These are phyloP conservation scores for Verticillium longisporum DNA, from an alignment of 2,329 filamentous ascomycete genomes.

Conservation along the genomic window DNA sequence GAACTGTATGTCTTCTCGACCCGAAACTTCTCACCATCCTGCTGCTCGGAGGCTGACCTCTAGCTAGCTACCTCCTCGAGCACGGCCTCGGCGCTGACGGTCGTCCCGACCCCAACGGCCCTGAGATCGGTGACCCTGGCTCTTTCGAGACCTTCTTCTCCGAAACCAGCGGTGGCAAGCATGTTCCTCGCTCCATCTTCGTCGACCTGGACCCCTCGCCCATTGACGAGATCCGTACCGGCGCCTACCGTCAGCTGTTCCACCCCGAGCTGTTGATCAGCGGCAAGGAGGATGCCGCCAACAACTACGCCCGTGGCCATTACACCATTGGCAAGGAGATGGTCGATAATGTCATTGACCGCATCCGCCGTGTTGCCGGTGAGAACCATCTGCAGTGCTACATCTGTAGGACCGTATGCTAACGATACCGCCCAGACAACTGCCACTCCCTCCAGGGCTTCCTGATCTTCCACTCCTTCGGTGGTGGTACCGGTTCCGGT, in stretches of 20 bases:
- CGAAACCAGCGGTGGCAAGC: conserved; percentile 64
- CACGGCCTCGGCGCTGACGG: conserved; percentile 62
- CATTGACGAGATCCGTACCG: conserved; percentile 68
- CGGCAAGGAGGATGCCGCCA: conserved; percentile 71
- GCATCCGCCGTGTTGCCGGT: conserved; percentile 64
- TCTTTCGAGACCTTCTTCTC: conserved; percentile 70
- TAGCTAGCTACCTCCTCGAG: conserved; percentile 61
- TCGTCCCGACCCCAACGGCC: conserved; percentile 53
- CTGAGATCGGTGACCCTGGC: conserved; percentile 53
- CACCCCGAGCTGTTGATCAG: conserved; percentile 66
- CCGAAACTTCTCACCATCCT: not conserved
- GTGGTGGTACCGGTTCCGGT: conserved; percentile 65
- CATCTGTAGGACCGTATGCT: conserved; percentile 7
- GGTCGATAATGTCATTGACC: conserved; percentile 64
- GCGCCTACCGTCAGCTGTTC: conserved; percentile 61
- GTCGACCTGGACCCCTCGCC: conserved; percentile 67
- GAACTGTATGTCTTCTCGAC: conserved; percentile 53
- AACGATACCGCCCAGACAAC: conserved; percentile 46
- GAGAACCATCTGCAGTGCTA: conserved; percentile 17
- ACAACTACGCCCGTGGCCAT: conserved; percentile 72
- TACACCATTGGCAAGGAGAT: conserved; percentile 74
- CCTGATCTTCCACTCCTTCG: conserved; percentile 69
- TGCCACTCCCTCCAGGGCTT: conserved; percentile 68
- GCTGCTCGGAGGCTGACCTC: not conserved
- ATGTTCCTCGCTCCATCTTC: conserved; percentile 66